phyloP scores from a whole-genome alignment of 2,329 filamentous ascomycete genomes.

The Botrytis aclada region DNA sequence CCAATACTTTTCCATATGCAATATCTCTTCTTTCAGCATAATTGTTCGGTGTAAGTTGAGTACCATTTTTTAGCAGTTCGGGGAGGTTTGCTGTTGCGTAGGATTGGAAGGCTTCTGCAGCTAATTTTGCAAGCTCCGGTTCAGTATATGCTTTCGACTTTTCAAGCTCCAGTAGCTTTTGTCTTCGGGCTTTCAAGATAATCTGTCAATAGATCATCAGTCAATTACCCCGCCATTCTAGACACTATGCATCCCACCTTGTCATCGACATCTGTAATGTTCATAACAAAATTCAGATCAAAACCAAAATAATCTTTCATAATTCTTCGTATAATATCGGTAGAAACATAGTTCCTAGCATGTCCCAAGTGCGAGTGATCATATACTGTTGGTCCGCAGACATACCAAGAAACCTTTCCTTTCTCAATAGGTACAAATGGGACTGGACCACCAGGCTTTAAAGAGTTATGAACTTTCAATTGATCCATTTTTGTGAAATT shows the following conservation, averaged over 20 bases:
- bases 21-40: constrained; percentile 50
- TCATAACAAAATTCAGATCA: constrained; percentile 68
- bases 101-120: constrained; percentile 51
- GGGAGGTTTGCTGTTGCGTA: constrained; percentile 57
- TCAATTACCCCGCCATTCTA: constrained; percentile 3
- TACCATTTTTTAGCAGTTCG: constrained; percentile 45
- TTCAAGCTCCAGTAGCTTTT: constrained; percentile 75
- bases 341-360: constrained; percentile 70
- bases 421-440: constrained; percentile 28
- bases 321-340: constrained; percentile 67
- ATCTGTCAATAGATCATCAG: constrained; percentile 16
- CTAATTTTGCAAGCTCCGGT: constrained; percentile 48
- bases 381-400: constrained; percentile 67
- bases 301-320: constrained; percentile 67
- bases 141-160: constrained; percentile 63
- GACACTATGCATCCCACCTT: constrained; percentile 42
- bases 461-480: constrained; percentile 37
- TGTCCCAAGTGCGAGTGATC: constrained; percentile 66
- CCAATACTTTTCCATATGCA: constrained; percentile 53
- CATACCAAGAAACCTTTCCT: constrained; percentile 58
- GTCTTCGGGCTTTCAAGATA: constrained; percentile 60
- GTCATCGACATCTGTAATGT: constrained; percentile 67
- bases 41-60: constrained; percentile 48
- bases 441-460: constrained; percentile 34
- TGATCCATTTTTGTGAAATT: constrained; percentile 27